phyloP scores from a whole-genome alignment of 106 monocot genomes.

The Cymbidium sinense region DNA sequence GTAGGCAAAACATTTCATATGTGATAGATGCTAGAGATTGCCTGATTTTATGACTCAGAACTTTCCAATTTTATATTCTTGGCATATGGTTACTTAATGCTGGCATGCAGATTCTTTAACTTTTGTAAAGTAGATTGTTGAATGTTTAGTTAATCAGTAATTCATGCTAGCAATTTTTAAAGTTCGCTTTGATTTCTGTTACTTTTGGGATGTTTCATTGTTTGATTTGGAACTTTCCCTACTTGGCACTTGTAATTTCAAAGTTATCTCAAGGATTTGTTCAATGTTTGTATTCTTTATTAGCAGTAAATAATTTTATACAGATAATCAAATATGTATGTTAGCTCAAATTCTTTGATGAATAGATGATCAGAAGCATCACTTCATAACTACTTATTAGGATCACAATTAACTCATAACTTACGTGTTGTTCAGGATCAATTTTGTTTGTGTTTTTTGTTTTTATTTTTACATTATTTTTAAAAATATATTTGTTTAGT shows the following conservation, averaged over 20 bases:
- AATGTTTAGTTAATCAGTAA: background rate
- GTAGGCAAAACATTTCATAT: too few relatives aligned
- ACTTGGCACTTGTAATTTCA: background rate
- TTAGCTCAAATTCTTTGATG: too few relatives aligned
- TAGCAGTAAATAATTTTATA: too few relatives aligned
- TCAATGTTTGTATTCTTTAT: too few relatives aligned
- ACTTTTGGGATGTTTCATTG: background rate
- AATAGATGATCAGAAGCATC: constrained; percentile 29
- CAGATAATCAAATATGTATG: too few relatives aligned
- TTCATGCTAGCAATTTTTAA: background rate
- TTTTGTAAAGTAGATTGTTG: background rate
- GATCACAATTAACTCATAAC: constrained; percentile 62
- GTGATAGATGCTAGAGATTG: background rate
- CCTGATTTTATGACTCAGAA: background rate
- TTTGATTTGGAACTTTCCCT: background rate
- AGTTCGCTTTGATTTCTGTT: background rate
- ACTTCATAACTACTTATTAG: constrained; percentile 67
- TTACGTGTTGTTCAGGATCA: constrained; percentile 17
- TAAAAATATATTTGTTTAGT: too few relatives aligned
- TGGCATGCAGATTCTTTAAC: too few relatives aligned
- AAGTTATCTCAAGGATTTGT: too few relatives aligned
- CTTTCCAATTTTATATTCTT: background rate
- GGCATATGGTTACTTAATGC: background rate
- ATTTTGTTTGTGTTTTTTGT: too few relatives aligned
- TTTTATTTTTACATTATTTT: too few relatives aligned